Conservation (phyloP, 768 basidiomycete species). For the Mycena galopus region DNA sequence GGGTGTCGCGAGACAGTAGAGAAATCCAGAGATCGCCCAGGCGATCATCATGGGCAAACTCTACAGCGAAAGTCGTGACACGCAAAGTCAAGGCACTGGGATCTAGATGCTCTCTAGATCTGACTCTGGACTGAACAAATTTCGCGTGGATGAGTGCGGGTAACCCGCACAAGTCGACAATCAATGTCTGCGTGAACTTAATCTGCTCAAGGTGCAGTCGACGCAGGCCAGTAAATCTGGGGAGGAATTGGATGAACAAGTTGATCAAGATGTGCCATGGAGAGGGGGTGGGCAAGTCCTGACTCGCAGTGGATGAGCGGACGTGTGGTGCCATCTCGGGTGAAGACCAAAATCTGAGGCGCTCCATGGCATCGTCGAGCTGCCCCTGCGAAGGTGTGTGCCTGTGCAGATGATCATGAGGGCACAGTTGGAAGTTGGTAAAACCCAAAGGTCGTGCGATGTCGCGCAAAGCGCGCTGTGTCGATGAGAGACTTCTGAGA, state of each 20-base stretch:
- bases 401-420: too few species aligned
- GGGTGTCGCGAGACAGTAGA: too few species aligned
- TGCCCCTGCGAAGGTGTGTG: not conserved
- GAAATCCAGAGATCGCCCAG: too few species aligned
- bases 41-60: too few species aligned
- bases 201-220: not conserved
- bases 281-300: too few species aligned
- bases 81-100: too few species aligned
- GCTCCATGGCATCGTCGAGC: not conserved
- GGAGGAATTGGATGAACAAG: not conserved
- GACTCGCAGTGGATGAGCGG: not conserved
- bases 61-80: too few species aligned
- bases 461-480: too few species aligned
- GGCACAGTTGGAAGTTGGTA: too few species aligned
- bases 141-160: not conserved
- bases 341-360: constrained; percentile 4
- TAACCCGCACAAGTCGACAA: not conserved
- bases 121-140: not conserved
- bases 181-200: constrained; percentile 3
- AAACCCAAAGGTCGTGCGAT: too few species aligned
- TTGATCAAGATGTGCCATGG: not conserved
- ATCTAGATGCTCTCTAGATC: not conserved
- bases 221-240: not conserved
- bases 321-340: not conserved
- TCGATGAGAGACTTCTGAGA: too few species aligned